Conservation (phyloP, 768 basidiomycete species). For the Rhodosporidiobolus odoratus region DNA sequence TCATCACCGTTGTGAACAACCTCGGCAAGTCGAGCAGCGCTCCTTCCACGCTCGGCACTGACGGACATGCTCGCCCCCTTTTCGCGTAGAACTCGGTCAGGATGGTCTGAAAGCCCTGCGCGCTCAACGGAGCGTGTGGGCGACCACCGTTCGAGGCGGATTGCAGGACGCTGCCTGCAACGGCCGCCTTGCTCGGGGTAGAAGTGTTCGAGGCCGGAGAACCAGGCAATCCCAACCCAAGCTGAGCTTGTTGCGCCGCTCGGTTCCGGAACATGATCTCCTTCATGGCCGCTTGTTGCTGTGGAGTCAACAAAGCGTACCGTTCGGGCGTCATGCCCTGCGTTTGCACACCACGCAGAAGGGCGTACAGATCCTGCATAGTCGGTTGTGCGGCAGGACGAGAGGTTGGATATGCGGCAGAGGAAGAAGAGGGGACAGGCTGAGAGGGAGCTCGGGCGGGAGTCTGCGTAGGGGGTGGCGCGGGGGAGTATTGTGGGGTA, state of each 20-base stretch:
- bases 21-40: conserved; percentile 13
- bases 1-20: conserved; percentile 10
- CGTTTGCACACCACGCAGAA: conserved; percentile 8
- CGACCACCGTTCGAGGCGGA: background rate
- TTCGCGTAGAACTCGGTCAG: conserved; percentile 25
- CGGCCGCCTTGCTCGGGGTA: background rate
- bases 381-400: background rate
- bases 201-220: background rate
- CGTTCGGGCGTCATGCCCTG: conserved; percentile 24
- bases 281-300: conserved; percentile 22
- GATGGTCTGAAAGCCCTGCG: conserved; percentile 17
- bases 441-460: background rate
- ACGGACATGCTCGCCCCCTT: background rate
- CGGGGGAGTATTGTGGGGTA: background rate
- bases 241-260: conserved; percentile 18
- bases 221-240: conserved; percentile 26
- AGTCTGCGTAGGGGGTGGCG: too few relatives aligned
- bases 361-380: background rate
- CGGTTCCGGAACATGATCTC: conserved; percentile 11
- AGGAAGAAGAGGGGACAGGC: background rate
- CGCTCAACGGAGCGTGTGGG: too few relatives aligned
- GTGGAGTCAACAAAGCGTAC: conserved; percentile 7
- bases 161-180: background rate
- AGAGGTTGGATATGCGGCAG: background rate
- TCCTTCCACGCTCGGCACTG: conserved; percentile 24